Evolutionary conservation across 805 yeast species (phyloP).

Genomic region (Allodekkera sacchari): DNA sequence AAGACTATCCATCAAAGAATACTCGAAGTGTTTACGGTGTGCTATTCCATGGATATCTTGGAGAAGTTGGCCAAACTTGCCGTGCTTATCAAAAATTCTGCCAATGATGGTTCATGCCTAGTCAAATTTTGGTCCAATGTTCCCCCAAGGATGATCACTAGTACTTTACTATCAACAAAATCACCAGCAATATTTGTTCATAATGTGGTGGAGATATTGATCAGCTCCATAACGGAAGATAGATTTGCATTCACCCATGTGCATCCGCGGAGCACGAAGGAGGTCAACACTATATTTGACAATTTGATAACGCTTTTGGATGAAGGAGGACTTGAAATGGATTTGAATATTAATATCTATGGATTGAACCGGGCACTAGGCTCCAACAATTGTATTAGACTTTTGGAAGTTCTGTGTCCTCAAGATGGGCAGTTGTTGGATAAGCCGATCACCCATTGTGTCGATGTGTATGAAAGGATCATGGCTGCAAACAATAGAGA

Average conservation of each 20-base stretch:
- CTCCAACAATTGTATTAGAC: conserved; percentile 34
- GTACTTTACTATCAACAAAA: conserved; percentile 38
- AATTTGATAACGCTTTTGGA: conserved; percentile 20
- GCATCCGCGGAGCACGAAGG: conserved; percentile 2
- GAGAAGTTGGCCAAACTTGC: conserved; percentile 34
- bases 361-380: conserved; percentile 52
- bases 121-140: conserved; percentile 26
- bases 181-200: conserved; percentile 45
- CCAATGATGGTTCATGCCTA: conserved; percentile 13
- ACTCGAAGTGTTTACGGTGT: conserved; percentile 41
- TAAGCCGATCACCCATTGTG: conserved; percentile 19
- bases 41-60: conserved; percentile 47
- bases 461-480: conserved; percentile 14
- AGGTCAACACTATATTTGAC: conserved; percentile 8
- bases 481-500: conserved; percentile 13
- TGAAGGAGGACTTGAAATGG: conserved; percentile 26
- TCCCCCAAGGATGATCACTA: conserved; percentile 26
- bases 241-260: conserved; percentile 22
- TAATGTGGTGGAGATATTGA: conserved; percentile 46
- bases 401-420: conserved; percentile 37
- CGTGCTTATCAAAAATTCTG: conserved; percentile 13
- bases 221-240: conserved; percentile 30
- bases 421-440: conserved; percentile 7
- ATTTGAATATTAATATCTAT: conserved; percentile 35
- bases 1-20: conserved; percentile 37